Base-by-base conservation (phyloP, 192 early-diverging fungal species). In the Lobosporangium transversale region DNA sequence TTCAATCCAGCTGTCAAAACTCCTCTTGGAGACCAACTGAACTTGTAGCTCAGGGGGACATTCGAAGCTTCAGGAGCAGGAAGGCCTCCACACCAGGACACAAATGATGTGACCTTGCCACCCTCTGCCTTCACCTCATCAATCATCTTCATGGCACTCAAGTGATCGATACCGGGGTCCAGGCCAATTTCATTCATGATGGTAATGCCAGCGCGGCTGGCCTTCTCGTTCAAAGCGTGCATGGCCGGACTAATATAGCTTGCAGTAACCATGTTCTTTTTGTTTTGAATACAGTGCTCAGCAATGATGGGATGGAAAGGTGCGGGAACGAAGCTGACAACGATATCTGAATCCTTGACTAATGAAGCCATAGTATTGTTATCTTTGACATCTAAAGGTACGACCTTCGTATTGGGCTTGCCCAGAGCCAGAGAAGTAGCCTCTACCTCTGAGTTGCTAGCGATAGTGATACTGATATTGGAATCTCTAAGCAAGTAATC, bases 171-270 rank as follows among this genome's bases (percentile, higher is more conserved):
- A 64, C 94, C 97, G 5, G 97, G 97, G 83, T 99, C 97, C 53
- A 99, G 84, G 11, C 97, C 97, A 58, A 99, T 95, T 82, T 99
- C 97, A 81, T 98, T 98, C 78, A 99, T 87, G 53, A 98, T 90
- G 23, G 92, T 92, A 18, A 99, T 89, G 2, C 88, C 90, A 18
- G 94, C 91, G 33, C 88, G 83, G 65, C 89, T 87, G 7, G 97
- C 97, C 6, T 82, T 78, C 48, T 84, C 71, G 69, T 97, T 88
- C 37, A 93, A 81, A 15, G 62, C 82, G 64, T 85, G 66, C 97
- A 99, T 99, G 21, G 90, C 97, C 3, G 92, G 87, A 9, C 95
- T 97, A 47, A 98, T 91, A 76, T 99, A 99, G 79, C 92, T 94
- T 49, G 97, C 94, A 17, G 97, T 99, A 23, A 98, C 94, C 86